A percentile compares a stretch with the other conserved stretches of the same genome.
These are phyloP conservation scores for Debaryomyces hansenii DNA, from an alignment of 805 yeast genomes.

Conservation along the genomic window DNA sequence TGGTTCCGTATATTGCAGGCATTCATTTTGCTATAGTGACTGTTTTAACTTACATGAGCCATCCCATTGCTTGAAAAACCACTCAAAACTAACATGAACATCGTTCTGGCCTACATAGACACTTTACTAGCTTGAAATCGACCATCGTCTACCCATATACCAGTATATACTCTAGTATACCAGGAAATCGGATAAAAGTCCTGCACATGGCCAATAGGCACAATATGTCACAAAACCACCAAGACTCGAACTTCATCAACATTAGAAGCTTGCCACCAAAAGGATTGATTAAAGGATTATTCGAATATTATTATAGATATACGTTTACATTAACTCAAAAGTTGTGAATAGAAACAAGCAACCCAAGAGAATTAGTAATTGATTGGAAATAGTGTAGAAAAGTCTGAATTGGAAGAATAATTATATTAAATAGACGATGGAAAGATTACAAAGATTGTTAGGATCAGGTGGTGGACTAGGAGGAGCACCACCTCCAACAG, in stretches of 20 bases:
- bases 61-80: too few relatives aligned
- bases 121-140: too few relatives aligned
- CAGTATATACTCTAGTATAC: too few relatives aligned
- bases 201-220: neutral
- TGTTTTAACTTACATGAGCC: too few relatives aligned
- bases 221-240: neutral
- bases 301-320: too few relatives aligned
- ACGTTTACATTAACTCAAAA: too few relatives aligned
- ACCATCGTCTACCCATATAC: too few relatives aligned
- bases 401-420: neutral
- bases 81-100: too few relatives aligned
- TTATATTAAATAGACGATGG: constrained; percentile 32
- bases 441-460: constrained; percentile 49
- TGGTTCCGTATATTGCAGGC: neutral
- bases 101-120: too few relatives aligned
- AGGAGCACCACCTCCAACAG: constrained; percentile 48
- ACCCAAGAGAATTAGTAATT: neutral
- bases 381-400: neutral
- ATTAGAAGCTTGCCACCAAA: neutral
- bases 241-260: neutral
- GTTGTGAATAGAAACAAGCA: neutral
- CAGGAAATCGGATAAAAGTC: neutral
- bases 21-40: too few relatives aligned
- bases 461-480: constrained; percentile 48
- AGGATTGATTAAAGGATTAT: too few relatives aligned